Base-by-base conservation (phyloP, 2,329 filamentous ascomycete species). In the Biscogniauxia sp. region DNA sequence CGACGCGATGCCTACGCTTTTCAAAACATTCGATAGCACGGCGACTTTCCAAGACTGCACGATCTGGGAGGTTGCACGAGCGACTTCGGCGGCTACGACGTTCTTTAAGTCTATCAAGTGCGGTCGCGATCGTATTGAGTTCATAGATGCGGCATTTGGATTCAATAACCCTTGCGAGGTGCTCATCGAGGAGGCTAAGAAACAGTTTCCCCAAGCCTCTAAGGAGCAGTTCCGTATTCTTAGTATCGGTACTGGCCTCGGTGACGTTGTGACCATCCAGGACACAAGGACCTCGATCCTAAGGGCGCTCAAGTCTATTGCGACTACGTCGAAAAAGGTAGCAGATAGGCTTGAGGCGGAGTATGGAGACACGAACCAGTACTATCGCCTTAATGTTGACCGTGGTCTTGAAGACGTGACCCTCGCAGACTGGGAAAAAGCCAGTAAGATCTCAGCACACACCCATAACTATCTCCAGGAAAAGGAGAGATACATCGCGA, bases 141-240 rank as follows among this genome's bases (percentile, higher is more conserved):
- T 72, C 32, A 64, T 75, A 23, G 73, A 74, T 52, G 70, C 69
- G 2, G 72, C 63, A 0, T 68, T 75, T 20, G 70, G 70, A 2
- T 74, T 69, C 37, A 75, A 75, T 57, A 75, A 75, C 52, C 73
- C 73, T 20, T 68, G 67, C 53, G 65, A 72, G 20, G 62, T 70
- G 2, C 61, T 75, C 11, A 67, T 74, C 9, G 56, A 66, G 1
- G 72, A 73, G 53, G 73, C 73, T 8, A 49, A 60, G 51, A 52
- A 49, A 2, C 61, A 68, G 52, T 74, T 70, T 51, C 70, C 70
- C 3, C 23, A 51, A 1, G 20, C 17, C 7, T 11, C 2, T 1
- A 51, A 49, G 11, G 11, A 53, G 15, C 41, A 58, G 45, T 25
- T 63, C 28, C 66, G 56, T 9, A 41, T 72, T 20, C 62, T 72